These are phyloP conservation scores for Coemansia sp. DNA, from an alignment of 192 early-diverging fungal genomes.

Conservation along the genomic window DNA sequence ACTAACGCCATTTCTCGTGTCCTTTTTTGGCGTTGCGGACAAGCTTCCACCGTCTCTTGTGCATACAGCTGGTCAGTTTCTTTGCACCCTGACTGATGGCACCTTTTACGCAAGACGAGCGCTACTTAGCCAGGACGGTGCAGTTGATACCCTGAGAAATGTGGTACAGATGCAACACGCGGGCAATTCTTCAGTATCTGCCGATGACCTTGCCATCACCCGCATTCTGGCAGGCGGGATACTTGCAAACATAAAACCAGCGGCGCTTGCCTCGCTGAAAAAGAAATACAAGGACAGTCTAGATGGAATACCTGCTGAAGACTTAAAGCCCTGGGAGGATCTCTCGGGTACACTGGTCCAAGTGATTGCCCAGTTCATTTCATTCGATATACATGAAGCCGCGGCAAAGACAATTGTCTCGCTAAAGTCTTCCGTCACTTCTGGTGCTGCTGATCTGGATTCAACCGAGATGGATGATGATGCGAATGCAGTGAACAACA, in stretches of 20 bases:
- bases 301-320: conserved; percentile 45
- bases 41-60: conserved; percentile 43
- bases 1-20: conserved; percentile 65
- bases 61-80: conserved; percentile 65
- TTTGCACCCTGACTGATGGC: conserved; percentile 82
- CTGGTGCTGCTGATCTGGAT: background rate
- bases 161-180: conserved; percentile 42
- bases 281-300: conserved; percentile 12
- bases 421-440: conserved; percentile 20
- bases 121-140: conserved; percentile 60
- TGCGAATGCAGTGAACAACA: background rate
- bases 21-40: conserved; percentile 61
- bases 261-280: conserved; percentile 28
- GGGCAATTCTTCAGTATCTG: background rate
- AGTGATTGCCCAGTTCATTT: conserved; percentile 29
- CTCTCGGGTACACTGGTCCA: conserved; percentile 34
- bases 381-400: conserved; percentile 38
- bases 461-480: conserved; percentile 11
- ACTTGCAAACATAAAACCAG: conserved; percentile 51
- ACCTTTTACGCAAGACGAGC: conserved; percentile 61
- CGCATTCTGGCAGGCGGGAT: conserved; percentile 70
- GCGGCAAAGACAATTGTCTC: conserved; percentile 17
- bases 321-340: conserved; percentile 57
- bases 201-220: conserved; percentile 64
- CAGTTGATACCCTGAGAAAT: conserved; percentile 55